Evolutionary conservation across 2,329 filamentous ascomycete species (phyloP), one percentile per base, ranked within the genome.

Genomic region (Herpomyces periplanetae): DNA sequence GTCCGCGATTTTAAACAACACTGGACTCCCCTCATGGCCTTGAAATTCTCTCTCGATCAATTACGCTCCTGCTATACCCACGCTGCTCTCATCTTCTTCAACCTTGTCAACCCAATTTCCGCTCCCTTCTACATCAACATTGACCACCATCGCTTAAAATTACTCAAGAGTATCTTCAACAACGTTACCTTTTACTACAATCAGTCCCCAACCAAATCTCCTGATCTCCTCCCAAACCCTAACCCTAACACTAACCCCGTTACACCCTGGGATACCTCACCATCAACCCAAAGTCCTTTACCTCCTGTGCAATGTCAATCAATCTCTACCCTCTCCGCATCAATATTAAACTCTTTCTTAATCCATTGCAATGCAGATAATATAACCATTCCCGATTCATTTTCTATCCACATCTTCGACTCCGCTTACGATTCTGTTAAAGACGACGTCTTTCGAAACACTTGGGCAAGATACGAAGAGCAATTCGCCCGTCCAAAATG

Each of bases 101-200:
- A 47, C 17, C 58, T 57, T 28, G 45, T 63, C 33, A 51, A 50
- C 28, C 42, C 47, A 2, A 41, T 42, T 5, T 50, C 54, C 20
- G 56, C 59, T 22, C 49, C 55, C 22, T 62, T 63, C 26, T 55
- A 55, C 16, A 44, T 64, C 35, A 64, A 64, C 30, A 42, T 64
- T 13, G 52, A 55, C 2, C 51, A 47, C 2, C 33, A 41, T 8
- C 45, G 57, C 15, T 45, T 51, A 20, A 42, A 41, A 23, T 39
- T 40, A 13, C 43, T 63, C 1, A 45, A 56, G 16, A 28, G 27
- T 3, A 36, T 59, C 8, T 63, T 64, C 25, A 49, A 20, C 5
- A 26, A 22, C 8, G 24, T 20, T 10, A 16, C 16, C 3, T 24
- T 23, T 19, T 8, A 23, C 13, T 11, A 7, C 14, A 7, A 8